Percentiles rank a stretch among this genome's conserved stretches.
These are phyloP conservation scores for Blepharisma japonicum DNA, from an alignment of 73 alveolate genomes.

Conservation along the genomic window DNA sequence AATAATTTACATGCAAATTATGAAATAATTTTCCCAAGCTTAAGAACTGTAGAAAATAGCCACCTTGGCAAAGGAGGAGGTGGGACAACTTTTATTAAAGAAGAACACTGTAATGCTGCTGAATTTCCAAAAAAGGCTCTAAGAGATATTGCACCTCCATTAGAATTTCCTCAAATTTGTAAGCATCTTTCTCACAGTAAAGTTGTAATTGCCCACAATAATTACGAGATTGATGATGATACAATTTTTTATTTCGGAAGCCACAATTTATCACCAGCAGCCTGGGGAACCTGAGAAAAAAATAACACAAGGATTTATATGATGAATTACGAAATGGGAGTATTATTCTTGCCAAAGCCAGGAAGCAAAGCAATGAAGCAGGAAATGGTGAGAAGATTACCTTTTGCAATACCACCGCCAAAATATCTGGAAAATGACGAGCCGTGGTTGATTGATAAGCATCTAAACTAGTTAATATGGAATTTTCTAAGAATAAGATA, in stretches of 20 bases:
- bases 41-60: background rate
- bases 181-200: slow-evolving; percentile 11
- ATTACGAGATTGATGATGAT: background rate
- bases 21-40: slow-evolving; percentile 8
- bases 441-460: background rate
- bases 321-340: slow-evolving; percentile 1
- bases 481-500: no score
- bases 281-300: slow-evolving; percentile 17
- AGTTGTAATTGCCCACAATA: background rate
- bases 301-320: background rate
- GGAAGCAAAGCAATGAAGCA: background rate
- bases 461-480: background rate
- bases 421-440: background rate
- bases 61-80: background rate
- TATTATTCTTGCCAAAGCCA: background rate
- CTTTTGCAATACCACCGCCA: background rate
- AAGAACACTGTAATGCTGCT: background rate
- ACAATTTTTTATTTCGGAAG: slow-evolving; percentile 2
- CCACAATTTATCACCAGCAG: slow-evolving; percentile 15
- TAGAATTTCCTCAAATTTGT: background rate
- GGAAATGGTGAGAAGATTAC: background rate
- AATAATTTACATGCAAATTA: background rate
- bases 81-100: slow-evolving; percentile 6
- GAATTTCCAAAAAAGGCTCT: background rate
- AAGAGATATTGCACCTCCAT: background rate